Conservation (phyloP, 2,329 filamentous ascomycete species). For the Rutstroemia sp. region DNA sequence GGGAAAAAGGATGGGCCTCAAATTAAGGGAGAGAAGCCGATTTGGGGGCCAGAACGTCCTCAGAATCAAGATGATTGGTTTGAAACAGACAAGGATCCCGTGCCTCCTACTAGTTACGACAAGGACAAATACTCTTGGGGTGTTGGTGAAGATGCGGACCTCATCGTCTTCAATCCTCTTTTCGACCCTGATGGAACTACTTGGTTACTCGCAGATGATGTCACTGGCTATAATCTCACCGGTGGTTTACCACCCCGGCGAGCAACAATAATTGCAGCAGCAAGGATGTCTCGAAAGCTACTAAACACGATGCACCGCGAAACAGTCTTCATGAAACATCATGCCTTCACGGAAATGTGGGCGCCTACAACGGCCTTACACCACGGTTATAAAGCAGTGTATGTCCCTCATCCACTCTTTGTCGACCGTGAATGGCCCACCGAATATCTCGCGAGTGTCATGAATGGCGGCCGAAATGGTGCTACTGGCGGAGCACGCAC, state of each 20-base stretch:
- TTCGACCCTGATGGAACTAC: slow-evolving; percentile 84
- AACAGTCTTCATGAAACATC: slow-evolving; percentile 75
- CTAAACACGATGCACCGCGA: slow-evolving; percentile 85
- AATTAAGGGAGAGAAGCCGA: slow-evolving; percentile 47
- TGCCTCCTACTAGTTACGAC: slow-evolving; percentile 64
- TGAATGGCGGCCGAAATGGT: slow-evolving; percentile 73
- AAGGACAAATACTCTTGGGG: slow-evolving; percentile 83
- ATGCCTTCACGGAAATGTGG: slow-evolving; percentile 97
- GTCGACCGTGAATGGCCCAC: slow-evolving; percentile 82
- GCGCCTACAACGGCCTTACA: slow-evolving; percentile 80
- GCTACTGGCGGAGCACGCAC: slow-evolving; percentile 66
- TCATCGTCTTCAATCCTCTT: slow-evolving; percentile 86
- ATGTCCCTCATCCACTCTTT: slow-evolving; percentile 81
- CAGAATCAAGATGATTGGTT: slow-evolving; percentile 62
- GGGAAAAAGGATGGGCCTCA: slow-evolving; percentile 24
- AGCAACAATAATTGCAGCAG: slow-evolving; percentile 81
- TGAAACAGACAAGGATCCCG: slow-evolving; percentile 63
- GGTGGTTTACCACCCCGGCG: slow-evolving; percentile 62
- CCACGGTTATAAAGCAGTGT: slow-evolving; percentile 89
- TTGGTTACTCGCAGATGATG: slow-evolving; percentile 75
- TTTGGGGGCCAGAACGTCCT: slow-evolving; percentile 81
- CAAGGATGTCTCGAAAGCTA: slow-evolving; percentile 72
- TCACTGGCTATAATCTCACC: slow-evolving; percentile 72
- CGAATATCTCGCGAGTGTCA: slow-evolving; percentile 66
- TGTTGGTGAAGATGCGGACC: slow-evolving; percentile 81